Conservation (phyloP, 2,329 filamentous ascomycete species). For the Daldinia eschscholtzii region DNA sequence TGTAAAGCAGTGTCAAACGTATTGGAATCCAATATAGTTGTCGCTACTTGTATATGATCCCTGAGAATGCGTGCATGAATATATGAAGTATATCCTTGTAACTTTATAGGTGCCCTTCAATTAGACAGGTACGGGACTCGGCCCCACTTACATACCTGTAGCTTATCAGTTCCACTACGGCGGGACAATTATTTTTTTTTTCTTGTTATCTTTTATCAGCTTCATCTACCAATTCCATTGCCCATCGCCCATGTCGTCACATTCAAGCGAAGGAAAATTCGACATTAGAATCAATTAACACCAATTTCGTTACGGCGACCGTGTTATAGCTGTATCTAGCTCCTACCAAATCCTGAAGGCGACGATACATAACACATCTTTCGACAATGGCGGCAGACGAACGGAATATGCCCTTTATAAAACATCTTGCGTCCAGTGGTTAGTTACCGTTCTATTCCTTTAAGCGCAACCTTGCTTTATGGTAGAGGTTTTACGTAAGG, state of each 20-base stretch:
- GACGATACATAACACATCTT: background rate
- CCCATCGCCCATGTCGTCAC: background rate
- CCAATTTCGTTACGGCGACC: background rate
- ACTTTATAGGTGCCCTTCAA: background rate
- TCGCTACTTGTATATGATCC: too few species aligned
- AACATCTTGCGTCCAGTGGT: slow-evolving; percentile 88
- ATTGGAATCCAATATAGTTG: too few species aligned
- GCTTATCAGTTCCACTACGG: background rate
- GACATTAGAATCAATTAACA: background rate
- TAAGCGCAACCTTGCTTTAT: background rate
- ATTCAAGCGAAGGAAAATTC: background rate
- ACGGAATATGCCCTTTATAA: slow-evolving; percentile 78
- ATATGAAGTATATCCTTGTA: too few species aligned
- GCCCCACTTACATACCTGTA: slow-evolving; percentile 22
- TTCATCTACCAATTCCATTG: background rate
- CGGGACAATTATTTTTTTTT: slow-evolving; percentile 21
- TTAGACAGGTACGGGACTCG: background rate
- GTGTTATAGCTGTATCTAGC: background rate
- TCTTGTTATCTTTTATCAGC: background rate
- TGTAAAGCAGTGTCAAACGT: too few species aligned
- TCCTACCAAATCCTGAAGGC: background rate
- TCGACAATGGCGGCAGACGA: slow-evolving; percentile 56
- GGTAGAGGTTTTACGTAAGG: background rate
- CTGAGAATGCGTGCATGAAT: too few species aligned
- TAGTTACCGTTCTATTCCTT: slow-evolving; percentile 49